Evolutionary conservation across 2,329 filamentous ascomycete species (phyloP).

Genomic region (Mariannaea sp.): DNA sequence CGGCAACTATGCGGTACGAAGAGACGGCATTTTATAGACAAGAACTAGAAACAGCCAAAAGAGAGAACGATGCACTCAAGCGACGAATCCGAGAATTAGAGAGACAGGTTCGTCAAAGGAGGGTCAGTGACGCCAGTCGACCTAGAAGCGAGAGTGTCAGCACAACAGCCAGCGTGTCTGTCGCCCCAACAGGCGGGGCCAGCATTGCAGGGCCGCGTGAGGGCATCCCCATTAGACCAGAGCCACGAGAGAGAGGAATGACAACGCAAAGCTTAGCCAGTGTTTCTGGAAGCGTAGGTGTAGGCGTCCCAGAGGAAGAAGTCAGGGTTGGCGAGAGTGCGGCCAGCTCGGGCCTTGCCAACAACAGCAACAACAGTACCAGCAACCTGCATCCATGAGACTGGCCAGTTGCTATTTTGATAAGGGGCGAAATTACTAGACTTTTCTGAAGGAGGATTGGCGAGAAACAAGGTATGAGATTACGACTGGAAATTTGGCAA

Average conservation of each 20-base stretch:
- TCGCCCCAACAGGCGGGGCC: conserved; percentile 44
- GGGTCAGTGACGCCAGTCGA: conserved; percentile 53
- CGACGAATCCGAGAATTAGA: conserved; percentile 66
- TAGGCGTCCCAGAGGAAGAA: conserved; percentile 64
- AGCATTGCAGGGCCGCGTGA: conserved; percentile 54
- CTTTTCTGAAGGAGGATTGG: not conserved
- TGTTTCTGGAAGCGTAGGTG: conserved; percentile 51
- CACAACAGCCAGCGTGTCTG: conserved; percentile 56
- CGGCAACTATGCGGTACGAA: conserved; percentile 64
- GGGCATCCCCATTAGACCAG: conserved; percentile 33
- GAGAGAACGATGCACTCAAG: conserved; percentile 67
- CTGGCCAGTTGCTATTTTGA: not conserved
- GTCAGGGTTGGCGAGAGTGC: conserved; percentile 66
- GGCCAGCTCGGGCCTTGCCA: conserved; percentile 49
- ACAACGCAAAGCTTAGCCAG: conserved; percentile 52
- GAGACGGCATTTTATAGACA: conserved; percentile 64
- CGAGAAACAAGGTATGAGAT: conserved; percentile 25
- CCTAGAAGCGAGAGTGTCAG: conserved; percentile 58
- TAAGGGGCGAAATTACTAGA: not conserved
- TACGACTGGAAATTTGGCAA: conserved; percentile 23
- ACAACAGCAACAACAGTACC: conserved; percentile 17
- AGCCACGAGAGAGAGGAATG: conserved; percentile 47
- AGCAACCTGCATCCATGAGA: not conserved
- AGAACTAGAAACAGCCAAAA: conserved; percentile 65
- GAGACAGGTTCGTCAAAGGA: conserved; percentile 54